Conservation (phyloP, 2,329 filamentous ascomycete species). For the Elsinoe fawcettii region DNA sequence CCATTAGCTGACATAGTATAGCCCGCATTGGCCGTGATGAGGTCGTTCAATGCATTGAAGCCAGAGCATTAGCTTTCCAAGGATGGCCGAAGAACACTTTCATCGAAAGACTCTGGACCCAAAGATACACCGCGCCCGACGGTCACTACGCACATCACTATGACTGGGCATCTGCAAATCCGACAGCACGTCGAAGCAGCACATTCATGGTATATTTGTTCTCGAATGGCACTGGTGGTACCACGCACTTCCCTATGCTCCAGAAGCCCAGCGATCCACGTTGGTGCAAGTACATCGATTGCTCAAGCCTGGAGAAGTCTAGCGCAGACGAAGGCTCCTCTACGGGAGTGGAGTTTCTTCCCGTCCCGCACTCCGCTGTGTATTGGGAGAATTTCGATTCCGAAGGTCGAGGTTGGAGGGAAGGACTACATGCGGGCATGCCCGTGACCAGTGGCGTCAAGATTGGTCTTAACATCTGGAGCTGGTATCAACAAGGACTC, state of each 20-base stretch:
- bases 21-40: conserved; percentile 38
- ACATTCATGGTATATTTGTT: conserved; percentile 57
- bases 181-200: conserved; percentile 36
- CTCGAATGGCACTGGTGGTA: conserved; percentile 48
- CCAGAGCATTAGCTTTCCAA: conserved; percentile 51
- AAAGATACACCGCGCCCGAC: conserved; percentile 46
- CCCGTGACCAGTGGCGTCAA: conserved; percentile 50
- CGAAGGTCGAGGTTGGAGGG: conserved; percentile 49
- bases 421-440: conserved; percentile 55
- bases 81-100: conserved; percentile 52
- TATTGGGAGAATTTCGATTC: conserved; percentile 54
- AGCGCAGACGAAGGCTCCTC: not conserved
- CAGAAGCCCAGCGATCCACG: conserved; percentile 34
- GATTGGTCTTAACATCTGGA: conserved; percentile 59
- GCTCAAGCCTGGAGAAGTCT: conserved; percentile 27
- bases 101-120: conserved; percentile 54
- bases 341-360: conserved; percentile 51
- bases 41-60: conserved; percentile 51
- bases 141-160: conserved; percentile 55
- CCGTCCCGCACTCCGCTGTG: conserved; percentile 51
- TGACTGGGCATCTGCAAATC: conserved; percentile 44
- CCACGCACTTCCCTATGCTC: conserved; percentile 53
- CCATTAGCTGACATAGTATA: conserved; percentile 25
- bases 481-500: conserved; percentile 44
- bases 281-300: conserved; percentile 55